Percentiles rank a stretch among this genome's conserved stretches.
Conservation (phyloP, 257 asterid genomes). For the Thymus quinquecostatus region DNA sequence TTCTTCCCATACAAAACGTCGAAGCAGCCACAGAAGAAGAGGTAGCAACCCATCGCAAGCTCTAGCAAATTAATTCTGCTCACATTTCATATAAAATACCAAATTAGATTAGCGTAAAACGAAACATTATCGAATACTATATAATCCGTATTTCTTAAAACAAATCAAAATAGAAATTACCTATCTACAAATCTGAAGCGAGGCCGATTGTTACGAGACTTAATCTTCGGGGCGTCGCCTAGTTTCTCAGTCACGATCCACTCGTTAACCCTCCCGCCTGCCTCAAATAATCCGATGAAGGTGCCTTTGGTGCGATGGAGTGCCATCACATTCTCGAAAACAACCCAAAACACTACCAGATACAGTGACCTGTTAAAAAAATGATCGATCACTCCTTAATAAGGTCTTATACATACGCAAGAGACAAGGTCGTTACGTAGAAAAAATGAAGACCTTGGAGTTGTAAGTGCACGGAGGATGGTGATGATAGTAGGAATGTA, state of each 20-base stretch:
- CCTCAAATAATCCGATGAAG: slow-evolving; percentile 84
- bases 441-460: no score
- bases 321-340: slow-evolving; percentile 93
- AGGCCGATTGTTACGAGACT: slow-evolving; percentile 28
- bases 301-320: slow-evolving; percentile 90
- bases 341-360: slow-evolving; percentile 83
- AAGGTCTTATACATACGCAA: no score
- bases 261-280: slow-evolving; percentile 83
- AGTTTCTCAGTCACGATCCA: slow-evolving; percentile 97
- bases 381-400: no score
- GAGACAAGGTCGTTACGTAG: no score
- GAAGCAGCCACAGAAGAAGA: slow-evolving; percentile 76
- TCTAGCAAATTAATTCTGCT: slow-evolving; percentile 65
- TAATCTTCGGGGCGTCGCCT: slow-evolving; percentile 74
- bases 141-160: no score
- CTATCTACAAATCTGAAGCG: slow-evolving; percentile 42
- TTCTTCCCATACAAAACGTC: slow-evolving; percentile 64
- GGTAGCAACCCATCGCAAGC: slow-evolving; percentile 59
- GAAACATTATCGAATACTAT: no score
- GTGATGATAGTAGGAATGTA: no score
- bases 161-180: slow-evolving; percentile 47
- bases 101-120: no score
- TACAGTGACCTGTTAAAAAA: no score
- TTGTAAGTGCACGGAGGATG: no score
- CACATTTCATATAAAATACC: background rate